Percentiles rank a stretch among this genome's conserved stretches.
Conservation (phyloP, 2,329 filamentous ascomycete species). For the Aspergillus sp. region DNA sequence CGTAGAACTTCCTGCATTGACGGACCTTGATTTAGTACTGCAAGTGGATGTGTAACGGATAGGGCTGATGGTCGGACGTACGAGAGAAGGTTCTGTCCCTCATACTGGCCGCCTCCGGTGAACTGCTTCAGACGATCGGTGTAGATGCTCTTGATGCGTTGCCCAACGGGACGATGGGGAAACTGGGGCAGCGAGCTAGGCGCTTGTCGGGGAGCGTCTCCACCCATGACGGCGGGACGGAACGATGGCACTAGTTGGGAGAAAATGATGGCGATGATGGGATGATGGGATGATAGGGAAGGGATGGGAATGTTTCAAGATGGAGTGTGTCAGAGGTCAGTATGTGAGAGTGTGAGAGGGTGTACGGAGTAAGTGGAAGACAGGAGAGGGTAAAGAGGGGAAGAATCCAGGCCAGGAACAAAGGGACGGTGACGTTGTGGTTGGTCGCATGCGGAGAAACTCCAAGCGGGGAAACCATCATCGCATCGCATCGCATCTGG, state of each 20-base stretch:
- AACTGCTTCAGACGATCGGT: slow-evolving; percentile 80
- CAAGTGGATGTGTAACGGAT: background rate
- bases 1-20: slow-evolving; percentile 64
- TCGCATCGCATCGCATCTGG: too few species aligned
- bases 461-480: background rate
- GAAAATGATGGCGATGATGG: background rate
- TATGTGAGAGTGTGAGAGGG: background rate
- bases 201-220: slow-evolving; percentile 29
- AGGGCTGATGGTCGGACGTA: background rate
- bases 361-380: slow-evolving; percentile 4
- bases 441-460: slow-evolving; percentile 4
- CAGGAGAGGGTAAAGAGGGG: slow-evolving; percentile 8
- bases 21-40: slow-evolving; percentile 7
- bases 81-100: slow-evolving; percentile 66
- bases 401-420: slow-evolving; percentile 11
- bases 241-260: background rate
- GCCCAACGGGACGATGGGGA: slow-evolving; percentile 60
- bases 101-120: slow-evolving; percentile 75
- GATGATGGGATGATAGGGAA: background rate
- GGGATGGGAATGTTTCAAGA: background rate
- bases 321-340: background rate
- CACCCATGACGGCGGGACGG: slow-evolving; percentile 20
- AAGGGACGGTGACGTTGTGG: slow-evolving; percentile 17
- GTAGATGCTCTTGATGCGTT: slow-evolving; percentile 83
- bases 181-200: slow-evolving; percentile 50